Percentiles rank a stretch among this genome's conserved stretches.
These are phyloP conservation scores for Aspergillus quadrilineatus DNA, from an alignment of 2,329 filamentous ascomycete genomes.

Conservation along the genomic window DNA sequence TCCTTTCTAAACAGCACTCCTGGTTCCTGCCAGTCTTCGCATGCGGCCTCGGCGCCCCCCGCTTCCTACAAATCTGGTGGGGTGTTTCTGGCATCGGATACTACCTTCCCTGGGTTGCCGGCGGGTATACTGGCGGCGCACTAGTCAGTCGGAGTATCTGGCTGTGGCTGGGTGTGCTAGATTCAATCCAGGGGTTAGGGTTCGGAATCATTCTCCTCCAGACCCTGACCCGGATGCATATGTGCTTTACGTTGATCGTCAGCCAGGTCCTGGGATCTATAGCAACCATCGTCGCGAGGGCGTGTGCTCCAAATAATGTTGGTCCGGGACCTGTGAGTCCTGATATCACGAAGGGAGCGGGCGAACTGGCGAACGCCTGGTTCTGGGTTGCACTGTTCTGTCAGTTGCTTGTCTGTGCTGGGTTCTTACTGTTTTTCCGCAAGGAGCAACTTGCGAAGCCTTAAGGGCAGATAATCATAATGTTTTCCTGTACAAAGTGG, in stretches of 20 bases:
- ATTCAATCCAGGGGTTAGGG: conserved; percentile 64
- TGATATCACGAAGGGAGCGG: conserved; percentile 54
- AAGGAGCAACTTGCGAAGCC: not conserved
- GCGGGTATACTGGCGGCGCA: conserved; percentile 54
- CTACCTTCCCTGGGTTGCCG: conserved; percentile 61
- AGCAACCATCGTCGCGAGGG: conserved; percentile 62
- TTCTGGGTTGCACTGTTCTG: conserved; percentile 62
- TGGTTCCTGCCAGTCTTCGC: conserved; percentile 69
- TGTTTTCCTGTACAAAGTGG: too few relatives aligned
- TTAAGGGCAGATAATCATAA: not conserved
- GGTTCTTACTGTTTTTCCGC: not conserved
- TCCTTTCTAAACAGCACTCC: conserved; percentile 59
- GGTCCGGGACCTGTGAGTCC: conserved; percentile 64
- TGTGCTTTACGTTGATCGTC: conserved; percentile 58
- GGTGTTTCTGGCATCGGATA: conserved; percentile 59
- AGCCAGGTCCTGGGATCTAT: conserved; percentile 63
- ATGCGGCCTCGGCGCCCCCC: conserved; percentile 62
- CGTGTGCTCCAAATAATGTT: conserved; percentile 59
- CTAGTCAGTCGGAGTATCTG: conserved; percentile 59
- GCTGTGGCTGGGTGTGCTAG: conserved; percentile 67
- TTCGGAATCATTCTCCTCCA: conserved; percentile 68
- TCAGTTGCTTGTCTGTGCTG: conserved; percentile 55
- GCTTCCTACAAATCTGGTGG: conserved; percentile 70
- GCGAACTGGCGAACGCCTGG: conserved; percentile 50
- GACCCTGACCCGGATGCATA: conserved; percentile 64